Conservation (phyloP, 495 filamentous ascomycete species). For the Apiosordaria backusii region DNA sequence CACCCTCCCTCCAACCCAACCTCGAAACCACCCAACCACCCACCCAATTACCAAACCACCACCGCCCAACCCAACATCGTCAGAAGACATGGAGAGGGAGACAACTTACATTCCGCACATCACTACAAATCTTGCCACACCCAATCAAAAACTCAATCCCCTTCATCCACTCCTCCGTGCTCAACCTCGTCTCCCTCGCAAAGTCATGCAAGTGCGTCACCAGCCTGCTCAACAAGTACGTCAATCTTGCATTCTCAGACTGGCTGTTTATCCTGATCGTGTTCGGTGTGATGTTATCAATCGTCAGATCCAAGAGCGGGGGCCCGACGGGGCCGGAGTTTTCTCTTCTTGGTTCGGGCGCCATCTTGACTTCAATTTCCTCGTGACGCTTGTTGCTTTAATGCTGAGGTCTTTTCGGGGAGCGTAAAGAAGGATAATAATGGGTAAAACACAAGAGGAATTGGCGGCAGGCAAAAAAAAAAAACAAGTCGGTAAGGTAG, state of each 20-base stretch:
- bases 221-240: constrained; percentile 68
- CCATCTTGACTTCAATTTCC: constrained; percentile 11
- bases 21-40: no score
- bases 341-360: constrained; percentile 12
- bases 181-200: constrained; percentile 74
- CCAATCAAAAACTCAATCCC: constrained; percentile 66
- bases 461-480: no score
- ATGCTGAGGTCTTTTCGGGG: no score
- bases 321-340: constrained; percentile 26
- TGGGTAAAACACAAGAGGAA: no score
- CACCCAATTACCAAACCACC: no score
- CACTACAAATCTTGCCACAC: constrained; percentile 68
- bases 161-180: constrained; percentile 75
- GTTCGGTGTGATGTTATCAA: constrained; percentile 82
- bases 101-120: constrained; percentile 51
- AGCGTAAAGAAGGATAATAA: no score
- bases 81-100: not conserved
- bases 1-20: no score
- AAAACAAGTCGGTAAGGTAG: no score
- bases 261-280: constrained; percentile 71
- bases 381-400: not conserved
- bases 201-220: constrained; percentile 82
- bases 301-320: constrained; percentile 64
- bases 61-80: no score
- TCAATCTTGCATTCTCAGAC: constrained; percentile 59